Conservation (phyloP, 169 alveolate species). For the Cystoisospora suis region DNA sequence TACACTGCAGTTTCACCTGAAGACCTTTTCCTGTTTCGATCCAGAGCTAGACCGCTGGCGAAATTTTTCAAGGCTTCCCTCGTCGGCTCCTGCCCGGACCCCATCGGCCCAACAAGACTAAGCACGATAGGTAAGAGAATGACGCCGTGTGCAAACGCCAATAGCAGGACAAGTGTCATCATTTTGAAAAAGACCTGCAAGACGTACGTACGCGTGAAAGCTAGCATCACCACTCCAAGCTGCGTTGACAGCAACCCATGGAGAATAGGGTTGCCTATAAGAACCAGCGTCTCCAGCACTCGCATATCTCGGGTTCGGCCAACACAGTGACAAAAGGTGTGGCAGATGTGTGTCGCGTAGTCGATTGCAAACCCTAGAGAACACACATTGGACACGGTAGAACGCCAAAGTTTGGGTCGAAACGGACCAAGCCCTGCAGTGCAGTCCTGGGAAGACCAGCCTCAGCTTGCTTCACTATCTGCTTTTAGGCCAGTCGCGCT, state of each 20-base stretch:
- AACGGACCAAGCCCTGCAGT: too few relatives aligned
- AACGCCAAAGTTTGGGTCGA: too few relatives aligned
- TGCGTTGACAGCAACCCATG: slow-evolving; percentile 85
- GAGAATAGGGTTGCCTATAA: slow-evolving; percentile 81
- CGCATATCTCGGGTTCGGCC: slow-evolving; percentile 79
- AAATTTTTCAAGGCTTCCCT: neutral
- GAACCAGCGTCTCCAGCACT: slow-evolving; percentile 80
- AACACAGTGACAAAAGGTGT: slow-evolving; percentile 81
- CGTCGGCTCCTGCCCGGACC: slow-evolving; percentile 1
- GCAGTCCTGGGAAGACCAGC: too few relatives aligned
- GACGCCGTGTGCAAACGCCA: slow-evolving; percentile 68
- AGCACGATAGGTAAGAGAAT: slow-evolving; percentile 66
- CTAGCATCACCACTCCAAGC: slow-evolving; percentile 78
- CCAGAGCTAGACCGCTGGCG: neutral
- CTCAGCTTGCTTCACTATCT: too few relatives aligned
- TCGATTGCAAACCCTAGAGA: slow-evolving; percentile 80
- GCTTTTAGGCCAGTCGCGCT: too few relatives aligned
- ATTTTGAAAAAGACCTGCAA: slow-evolving; percentile 80
- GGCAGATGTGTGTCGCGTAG: slow-evolving; percentile 83
- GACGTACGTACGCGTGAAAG: slow-evolving; percentile 77
- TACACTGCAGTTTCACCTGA: too few relatives aligned
- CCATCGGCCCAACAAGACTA: slow-evolving; percentile 67
- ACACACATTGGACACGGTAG: neutral
- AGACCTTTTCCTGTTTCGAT: neutral
- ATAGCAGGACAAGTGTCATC: slow-evolving; percentile 75